These are phyloP conservation scores for Gossypium rotundifolium DNA, from an alignment of 345 rosid genomes.

Conservation along the genomic window DNA sequence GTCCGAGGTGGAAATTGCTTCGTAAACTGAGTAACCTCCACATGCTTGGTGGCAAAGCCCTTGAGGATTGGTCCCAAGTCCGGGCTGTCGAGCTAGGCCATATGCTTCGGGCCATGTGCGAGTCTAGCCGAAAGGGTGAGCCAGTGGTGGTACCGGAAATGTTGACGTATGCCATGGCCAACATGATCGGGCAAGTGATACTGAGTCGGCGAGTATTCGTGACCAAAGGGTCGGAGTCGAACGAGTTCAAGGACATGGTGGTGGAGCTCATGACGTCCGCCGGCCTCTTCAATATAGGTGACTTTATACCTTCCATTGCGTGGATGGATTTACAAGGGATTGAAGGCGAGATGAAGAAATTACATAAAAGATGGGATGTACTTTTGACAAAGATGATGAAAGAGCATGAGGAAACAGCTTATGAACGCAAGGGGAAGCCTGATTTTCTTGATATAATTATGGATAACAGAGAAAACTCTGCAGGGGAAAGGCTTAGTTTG, in stretches of 20 bases:
- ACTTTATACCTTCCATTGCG: slow-evolving; percentile 47
- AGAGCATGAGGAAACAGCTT: slow-evolving; percentile 32
- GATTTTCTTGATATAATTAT: slow-evolving; percentile 49
- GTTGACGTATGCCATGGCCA: slow-evolving; percentile 44
- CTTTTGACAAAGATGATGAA: slow-evolving; percentile 42
- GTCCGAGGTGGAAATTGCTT: slow-evolving; percentile 47
- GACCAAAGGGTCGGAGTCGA: slow-evolving; percentile 36
- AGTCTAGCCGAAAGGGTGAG: slow-evolving; percentile 20
- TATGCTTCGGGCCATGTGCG: slow-evolving; percentile 43
- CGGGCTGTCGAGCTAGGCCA: slow-evolving; percentile 34
- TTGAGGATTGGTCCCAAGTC: slow-evolving; percentile 37
- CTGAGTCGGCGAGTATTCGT: slow-evolving; percentile 42
- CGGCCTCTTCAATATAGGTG: slow-evolving; percentile 48
- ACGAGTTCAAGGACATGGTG: slow-evolving; percentile 56
- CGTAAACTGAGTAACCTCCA: slow-evolving; percentile 54
- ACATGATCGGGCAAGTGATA: slow-evolving; percentile 52
- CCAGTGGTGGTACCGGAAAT: slow-evolving; percentile 41
- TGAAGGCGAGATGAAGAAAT: slow-evolving; percentile 45
- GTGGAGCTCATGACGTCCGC: slow-evolving; percentile 54
- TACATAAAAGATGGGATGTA: slow-evolving; percentile 40
- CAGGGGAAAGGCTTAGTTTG: slow-evolving; percentile 26
- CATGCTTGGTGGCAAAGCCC: slow-evolving; percentile 58
- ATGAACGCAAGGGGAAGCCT: slow-evolving; percentile 34
- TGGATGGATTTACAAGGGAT: slow-evolving; percentile 72
- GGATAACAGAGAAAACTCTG: slow-evolving; percentile 24